Conservation (phyloP, 805 yeast genomes). For the Saccharomycopsis sp. region DNA sequence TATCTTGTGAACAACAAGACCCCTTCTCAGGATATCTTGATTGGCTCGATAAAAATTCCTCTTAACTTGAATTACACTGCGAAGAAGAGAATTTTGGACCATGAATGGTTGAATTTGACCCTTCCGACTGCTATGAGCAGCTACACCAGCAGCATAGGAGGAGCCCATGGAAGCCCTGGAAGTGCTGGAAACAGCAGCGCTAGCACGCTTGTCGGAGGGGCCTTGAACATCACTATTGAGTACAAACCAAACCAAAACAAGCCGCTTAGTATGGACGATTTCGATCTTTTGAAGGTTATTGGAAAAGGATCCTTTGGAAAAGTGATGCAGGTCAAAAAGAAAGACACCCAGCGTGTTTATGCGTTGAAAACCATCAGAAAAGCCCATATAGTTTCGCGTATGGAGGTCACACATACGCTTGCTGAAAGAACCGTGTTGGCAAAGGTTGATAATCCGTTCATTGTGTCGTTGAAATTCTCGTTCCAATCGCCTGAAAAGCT, state of each 20-base stretch:
- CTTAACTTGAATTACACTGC: conserved; percentile 47
- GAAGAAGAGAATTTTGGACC: conserved; percentile 57
- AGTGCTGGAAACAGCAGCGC: background rate
- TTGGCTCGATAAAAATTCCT: conserved; percentile 65
- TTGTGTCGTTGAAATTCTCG: conserved; percentile 91
- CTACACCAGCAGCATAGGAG: background rate
- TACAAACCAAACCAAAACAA: conserved; percentile 61
- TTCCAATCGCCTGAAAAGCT: conserved; percentile 96
- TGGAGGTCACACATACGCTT: conserved; percentile 92
- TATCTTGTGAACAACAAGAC: conserved; percentile 25
- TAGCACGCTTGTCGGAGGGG: conserved; percentile 32
- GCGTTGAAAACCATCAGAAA: conserved; percentile 92
- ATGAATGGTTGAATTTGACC: conserved; percentile 42
- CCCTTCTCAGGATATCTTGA: conserved; percentile 56
- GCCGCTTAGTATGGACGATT: conserved; percentile 80
- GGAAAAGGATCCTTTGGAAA: conserved; percentile 99
- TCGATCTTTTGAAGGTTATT: conserved; percentile 87
- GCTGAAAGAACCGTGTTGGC: conserved; percentile 96
- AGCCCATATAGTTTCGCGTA: conserved; percentile 86
- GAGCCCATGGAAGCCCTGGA: background rate
- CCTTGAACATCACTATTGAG: conserved; percentile 57
- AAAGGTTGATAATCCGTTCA: conserved; percentile 87
- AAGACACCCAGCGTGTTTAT: conserved; percentile 89
- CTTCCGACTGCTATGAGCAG: conserved; percentile 15
- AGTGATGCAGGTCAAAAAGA: conserved; percentile 97